phyloP scores from a whole-genome alignment of 2,329 filamentous ascomycete species.

The Kalaharituber pfeilii region DNA sequence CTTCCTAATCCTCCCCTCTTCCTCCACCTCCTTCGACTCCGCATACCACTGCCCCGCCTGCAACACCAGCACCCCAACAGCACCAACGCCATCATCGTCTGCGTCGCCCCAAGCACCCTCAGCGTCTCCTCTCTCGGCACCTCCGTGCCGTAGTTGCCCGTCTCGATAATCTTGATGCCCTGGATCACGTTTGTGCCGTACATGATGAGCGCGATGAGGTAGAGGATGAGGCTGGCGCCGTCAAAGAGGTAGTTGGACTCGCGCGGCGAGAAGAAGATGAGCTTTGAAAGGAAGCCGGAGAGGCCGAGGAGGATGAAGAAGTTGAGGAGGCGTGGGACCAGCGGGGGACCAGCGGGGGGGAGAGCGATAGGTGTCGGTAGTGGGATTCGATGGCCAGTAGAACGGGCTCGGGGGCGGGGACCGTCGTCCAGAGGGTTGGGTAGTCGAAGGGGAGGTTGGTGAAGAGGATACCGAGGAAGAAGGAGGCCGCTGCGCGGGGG shows the following conservation, averaged over 20 bases:
- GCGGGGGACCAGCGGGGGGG: slow-evolving; percentile 75
- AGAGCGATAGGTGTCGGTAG: slow-evolving; percentile 77
- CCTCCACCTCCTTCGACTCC: slow-evolving; percentile 76
- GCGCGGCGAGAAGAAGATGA: slow-evolving; percentile 61
- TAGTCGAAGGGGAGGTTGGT: slow-evolving; percentile 92
- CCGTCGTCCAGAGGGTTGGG: slow-evolving; percentile 64
- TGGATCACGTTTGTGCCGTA: slow-evolving; percentile 96
- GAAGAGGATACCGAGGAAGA: slow-evolving; percentile 97
- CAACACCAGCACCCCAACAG: slow-evolving; percentile 73
- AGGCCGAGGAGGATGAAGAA: slow-evolving; percentile 80
- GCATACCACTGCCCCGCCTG: slow-evolving; percentile 99
- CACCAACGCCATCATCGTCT: slow-evolving; percentile 87
- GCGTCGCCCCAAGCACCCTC: slow-evolving; percentile 79
- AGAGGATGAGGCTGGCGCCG: slow-evolving; percentile 52
- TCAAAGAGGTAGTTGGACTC: slow-evolving; percentile 95
- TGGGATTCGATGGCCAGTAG: slow-evolving; percentile 76
- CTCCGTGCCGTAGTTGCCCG: slow-evolving; percentile 34
- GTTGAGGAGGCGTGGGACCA: slow-evolving; percentile 88
- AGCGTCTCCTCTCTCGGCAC: slow-evolving; percentile 75
- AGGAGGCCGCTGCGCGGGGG: slow-evolving; percentile 52
- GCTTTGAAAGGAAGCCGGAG: slow-evolving; percentile 72
- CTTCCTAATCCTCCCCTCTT: slow-evolving; percentile 48
- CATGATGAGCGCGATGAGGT: slow-evolving; percentile 74
- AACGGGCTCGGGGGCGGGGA: slow-evolving; percentile 47
- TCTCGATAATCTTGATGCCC: slow-evolving; percentile 67